Evolutionary conservation across 148 eudicot genomes (phyloP), one percentile per base, ranked within the genome.

Genomic region (Fagopyrum homotropicum): DNA sequence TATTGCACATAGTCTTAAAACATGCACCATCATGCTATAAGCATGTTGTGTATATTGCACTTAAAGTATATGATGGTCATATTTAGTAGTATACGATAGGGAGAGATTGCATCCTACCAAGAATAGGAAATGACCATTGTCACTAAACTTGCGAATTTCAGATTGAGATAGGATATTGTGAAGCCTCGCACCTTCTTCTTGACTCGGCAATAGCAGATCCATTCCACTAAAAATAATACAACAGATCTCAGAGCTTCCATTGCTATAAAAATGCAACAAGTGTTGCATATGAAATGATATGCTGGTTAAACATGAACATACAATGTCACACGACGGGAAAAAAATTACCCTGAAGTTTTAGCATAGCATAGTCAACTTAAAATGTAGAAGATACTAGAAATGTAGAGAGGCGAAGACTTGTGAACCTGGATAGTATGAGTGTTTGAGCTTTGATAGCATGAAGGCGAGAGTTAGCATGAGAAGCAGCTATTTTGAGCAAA

Each of bases 111-210:
- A 66, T 48, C 85, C 45, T 89, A 93, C 98, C 96, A 93, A 80
- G 80, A 90, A 84, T 51, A 90, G 85, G 79, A 83, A 85, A 83
- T 93, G 98, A 56, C 93, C 89, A 45, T 85, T 85, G 76, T 87
- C 86, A 75, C 72, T 79, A 71, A 88, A 87, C 77, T 55, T 81
- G 50, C 98, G 96, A 64, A 90, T 81, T 77, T 89, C 86, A 79
- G 93, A 90, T n/a, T 85, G 89, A 69, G 86, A 85, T 47, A 93
- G 80, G 64, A 84, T 8, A 45, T 47, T 35, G 50, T 77, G 76
- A 78, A 93, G 93, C 81, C 96, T 87, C 83, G 89, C 86, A 60
- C 90, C 89, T 87, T 93, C 98, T 72, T 93, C 91, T 77, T 56
- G 78, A 77, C 90, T 93, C 49, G 98, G 96, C 60, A 93, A 66